Conservation (phyloP, 208 protist species). For the Acanthamoeba lenticulata region DNA sequence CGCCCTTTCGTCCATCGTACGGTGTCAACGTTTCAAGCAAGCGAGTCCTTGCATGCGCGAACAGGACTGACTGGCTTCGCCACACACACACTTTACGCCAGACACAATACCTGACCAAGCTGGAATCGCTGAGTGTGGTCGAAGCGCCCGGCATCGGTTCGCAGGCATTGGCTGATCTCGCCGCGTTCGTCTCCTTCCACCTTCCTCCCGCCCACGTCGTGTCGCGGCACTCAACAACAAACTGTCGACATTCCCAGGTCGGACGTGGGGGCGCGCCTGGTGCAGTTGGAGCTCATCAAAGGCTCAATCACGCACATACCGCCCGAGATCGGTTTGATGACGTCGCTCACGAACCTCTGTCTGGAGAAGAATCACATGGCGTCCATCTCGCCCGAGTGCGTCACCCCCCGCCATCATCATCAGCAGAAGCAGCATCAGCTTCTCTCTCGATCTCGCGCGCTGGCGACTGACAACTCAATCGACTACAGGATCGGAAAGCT, state of each 20-base stretch:
- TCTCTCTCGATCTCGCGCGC: too few relatives aligned
- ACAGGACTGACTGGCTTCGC: too few relatives aligned
- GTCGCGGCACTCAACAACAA: neutral
- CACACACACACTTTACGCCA: neutral
- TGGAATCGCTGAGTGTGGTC: neutral
- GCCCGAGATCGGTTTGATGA: neutral
- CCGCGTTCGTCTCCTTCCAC: neutral
- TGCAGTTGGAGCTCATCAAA: neutral
- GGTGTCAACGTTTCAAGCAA: too few relatives aligned
- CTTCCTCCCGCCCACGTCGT: neutral
- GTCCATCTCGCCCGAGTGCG: neutral
- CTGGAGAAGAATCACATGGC: neutral
- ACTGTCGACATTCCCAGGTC: neutral
- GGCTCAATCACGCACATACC: neutral
- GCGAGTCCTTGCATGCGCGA: too few relatives aligned
- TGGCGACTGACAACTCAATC: too few relatives aligned
- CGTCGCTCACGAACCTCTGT: neutral
- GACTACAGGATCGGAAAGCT: neutral
- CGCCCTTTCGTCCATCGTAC: neutral
- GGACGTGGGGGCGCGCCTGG: neutral
- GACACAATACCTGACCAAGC: neutral
- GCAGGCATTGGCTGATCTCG: neutral
- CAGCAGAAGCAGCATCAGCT: too few relatives aligned
- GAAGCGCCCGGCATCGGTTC: neutral
- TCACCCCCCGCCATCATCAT: neutral